Percentiles rank a stretch among this genome's conserved stretches.
These are phyloP conservation scores for Pseudotsuga menziesii DNA, from an alignment of 75 land plant genomes.

Conservation along the genomic window DNA sequence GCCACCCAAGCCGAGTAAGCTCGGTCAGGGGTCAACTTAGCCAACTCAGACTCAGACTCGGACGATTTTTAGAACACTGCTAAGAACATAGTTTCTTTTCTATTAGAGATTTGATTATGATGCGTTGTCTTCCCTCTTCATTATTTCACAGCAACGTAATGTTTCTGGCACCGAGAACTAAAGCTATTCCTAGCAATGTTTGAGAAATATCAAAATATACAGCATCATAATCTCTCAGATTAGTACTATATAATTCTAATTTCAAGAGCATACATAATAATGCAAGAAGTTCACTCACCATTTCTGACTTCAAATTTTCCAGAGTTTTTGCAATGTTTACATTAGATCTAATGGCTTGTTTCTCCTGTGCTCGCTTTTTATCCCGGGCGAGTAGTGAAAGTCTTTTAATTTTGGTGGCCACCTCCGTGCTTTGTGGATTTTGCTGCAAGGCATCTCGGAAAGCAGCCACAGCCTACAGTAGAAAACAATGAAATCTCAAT, in stretches of 20 bases:
- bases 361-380: conserved; percentile 67
- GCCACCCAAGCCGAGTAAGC: too few relatives aligned
- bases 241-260: neutral
- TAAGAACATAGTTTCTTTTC: too few relatives aligned
- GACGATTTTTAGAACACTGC: too few relatives aligned
- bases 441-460: conserved; percentile 74
- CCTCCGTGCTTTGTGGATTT: conserved; percentile 88
- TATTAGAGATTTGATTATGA: too few relatives aligned
- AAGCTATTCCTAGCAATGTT: too few relatives aligned
- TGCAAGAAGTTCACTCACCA: conserved; percentile 32
- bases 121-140: too few relatives aligned
- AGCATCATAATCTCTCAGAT: neutral
- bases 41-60: too few relatives aligned
- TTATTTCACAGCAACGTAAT: too few relatives aligned
- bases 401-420: conserved; percentile 80
- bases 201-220: neutral
- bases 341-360: conserved; percentile 52
- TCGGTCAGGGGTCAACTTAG: too few relatives aligned
- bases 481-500: neutral
- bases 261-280: neutral
- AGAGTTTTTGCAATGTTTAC: conserved; percentile 50
- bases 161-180: too few relatives aligned
- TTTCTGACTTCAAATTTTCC: conserved; percentile 52
- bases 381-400: conserved; percentile 78
- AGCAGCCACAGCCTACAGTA: conserved; percentile 72